Percentiles rank a stretch among this genome's conserved stretches.
Conservation (phyloP, 352 stramenopile genomes). For the Pythium aphanidermatum region DNA sequence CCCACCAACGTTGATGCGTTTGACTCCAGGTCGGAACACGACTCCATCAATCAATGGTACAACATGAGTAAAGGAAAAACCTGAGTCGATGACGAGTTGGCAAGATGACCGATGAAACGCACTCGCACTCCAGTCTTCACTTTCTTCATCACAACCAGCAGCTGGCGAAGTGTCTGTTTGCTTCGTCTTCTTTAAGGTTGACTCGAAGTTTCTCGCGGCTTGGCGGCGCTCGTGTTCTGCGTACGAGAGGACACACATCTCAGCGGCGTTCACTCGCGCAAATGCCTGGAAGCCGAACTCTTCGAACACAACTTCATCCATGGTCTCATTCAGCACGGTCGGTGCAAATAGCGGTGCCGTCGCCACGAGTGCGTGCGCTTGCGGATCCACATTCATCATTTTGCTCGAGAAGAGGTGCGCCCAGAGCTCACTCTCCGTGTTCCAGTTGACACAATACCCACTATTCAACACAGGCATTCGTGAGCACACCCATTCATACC, state of each 20-base stretch:
- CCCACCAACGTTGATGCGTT: slow-evolving; percentile 90
- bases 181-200: neutral
- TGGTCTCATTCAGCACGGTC: slow-evolving; percentile 47
- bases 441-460: slow-evolving; percentile 82
- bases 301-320: slow-evolving; percentile 82
- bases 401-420: slow-evolving; percentile 43
- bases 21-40: slow-evolving; percentile 42
- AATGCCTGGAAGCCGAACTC: slow-evolving; percentile 57
- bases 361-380: slow-evolving; percentile 44
- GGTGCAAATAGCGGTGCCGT: slow-evolving; percentile 59
- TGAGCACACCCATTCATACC: no score
- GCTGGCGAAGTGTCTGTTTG: no score
- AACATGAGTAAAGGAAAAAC: slow-evolving; percentile 95
- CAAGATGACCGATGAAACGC: slow-evolving; percentile 50
- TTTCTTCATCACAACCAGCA: slow-evolving; percentile 14
- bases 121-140: slow-evolving; percentile 15
- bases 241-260: slow-evolving; percentile 66
- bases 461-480: slow-evolving; percentile 24
- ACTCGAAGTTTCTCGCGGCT: neutral
- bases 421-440: slow-evolving; percentile 62
- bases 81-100: slow-evolving; percentile 89
- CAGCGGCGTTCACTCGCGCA: slow-evolving; percentile 38
- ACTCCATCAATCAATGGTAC: slow-evolving; percentile 83
- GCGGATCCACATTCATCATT: slow-evolving; percentile 40
- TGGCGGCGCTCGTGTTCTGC: slow-evolving; percentile 26